These are phyloP conservation scores for Phytophthora pisi DNA, from an alignment of 352 stramenopile genomes.

Conservation along the genomic window DNA sequence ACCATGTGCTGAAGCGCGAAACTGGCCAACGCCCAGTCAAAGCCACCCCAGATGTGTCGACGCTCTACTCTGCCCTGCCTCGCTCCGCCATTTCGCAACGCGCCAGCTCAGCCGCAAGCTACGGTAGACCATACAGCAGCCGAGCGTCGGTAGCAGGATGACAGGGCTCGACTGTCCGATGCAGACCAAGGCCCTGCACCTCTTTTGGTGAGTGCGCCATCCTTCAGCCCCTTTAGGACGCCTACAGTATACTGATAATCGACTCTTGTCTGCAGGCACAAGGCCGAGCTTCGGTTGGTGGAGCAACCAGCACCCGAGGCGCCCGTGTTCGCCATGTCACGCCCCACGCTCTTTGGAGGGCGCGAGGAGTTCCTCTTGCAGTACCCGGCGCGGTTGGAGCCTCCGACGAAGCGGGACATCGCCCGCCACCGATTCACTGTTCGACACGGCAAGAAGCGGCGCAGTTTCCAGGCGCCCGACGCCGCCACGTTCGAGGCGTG, in stretches of 20 bases:
- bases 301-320: constrained; percentile 17
- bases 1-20: constrained; percentile 28
- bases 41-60: constrained; percentile 7
- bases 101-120: constrained; percentile 9
- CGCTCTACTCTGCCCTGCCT: background rate
- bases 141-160: constrained; percentile 3
- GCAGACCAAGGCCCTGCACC: constrained; percentile 33
- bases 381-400: constrained; percentile 28
- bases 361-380: constrained; percentile 32
- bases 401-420: constrained; percentile 19
- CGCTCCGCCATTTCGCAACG: constrained; percentile 17
- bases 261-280: constrained; percentile 20
- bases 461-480: constrained; percentile 30
- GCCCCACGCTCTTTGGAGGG: constrained; percentile 24
- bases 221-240: background rate
- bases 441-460: constrained; percentile 32
- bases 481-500: constrained; percentile 25
- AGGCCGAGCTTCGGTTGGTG: constrained; percentile 25
- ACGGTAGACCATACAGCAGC: background rate
- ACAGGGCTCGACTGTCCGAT: constrained; percentile 23
- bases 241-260: background rate
- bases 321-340: constrained; percentile 31
- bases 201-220: constrained; percentile 29
- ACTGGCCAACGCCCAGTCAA: constrained; percentile 17
- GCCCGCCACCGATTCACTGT: constrained; percentile 31